phyloP scores from a whole-genome alignment of 2,329 filamentous ascomycete genomes.

The Exophiala spinifera region DNA sequence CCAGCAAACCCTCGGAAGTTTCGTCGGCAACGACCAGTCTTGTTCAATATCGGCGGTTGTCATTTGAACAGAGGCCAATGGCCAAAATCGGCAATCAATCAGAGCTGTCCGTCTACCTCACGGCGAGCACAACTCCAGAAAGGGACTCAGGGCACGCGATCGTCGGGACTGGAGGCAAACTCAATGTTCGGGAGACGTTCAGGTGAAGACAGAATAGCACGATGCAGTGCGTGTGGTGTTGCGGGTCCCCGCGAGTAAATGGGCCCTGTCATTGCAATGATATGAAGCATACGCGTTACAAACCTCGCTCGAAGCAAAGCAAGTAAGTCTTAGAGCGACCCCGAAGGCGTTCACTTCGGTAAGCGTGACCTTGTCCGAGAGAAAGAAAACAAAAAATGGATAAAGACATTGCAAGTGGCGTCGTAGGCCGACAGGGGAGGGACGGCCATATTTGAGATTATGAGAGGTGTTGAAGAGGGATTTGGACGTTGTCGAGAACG shows the following conservation, averaged over 20 bases:
- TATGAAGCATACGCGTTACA: slow-evolving; percentile 31
- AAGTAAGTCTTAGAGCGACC: no score
- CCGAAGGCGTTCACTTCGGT: no score
- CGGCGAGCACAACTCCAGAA: slow-evolving; percentile 46
- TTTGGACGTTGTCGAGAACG: no score
- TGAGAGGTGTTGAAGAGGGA: no score
- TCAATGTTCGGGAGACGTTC: slow-evolving; percentile 48
- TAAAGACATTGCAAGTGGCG: no score
- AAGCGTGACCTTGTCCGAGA: no score
- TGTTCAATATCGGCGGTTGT: slow-evolving; percentile 20
- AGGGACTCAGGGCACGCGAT: slow-evolving; percentile 36
- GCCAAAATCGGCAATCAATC: slow-evolving; percentile 55
- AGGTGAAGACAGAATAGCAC: slow-evolving; percentile 44
- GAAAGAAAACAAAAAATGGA: no score
- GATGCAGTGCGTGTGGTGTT: slow-evolving; percentile 48
- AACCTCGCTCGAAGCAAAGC: neutral
- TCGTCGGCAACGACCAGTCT: slow-evolving; percentile 29
- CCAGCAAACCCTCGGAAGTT: slow-evolving; percentile 50
- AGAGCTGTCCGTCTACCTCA: slow-evolving; percentile 40
- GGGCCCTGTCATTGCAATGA: slow-evolving; percentile 35
- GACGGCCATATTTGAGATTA: no score
- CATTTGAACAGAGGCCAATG: slow-evolving; percentile 49
- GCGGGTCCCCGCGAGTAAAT: slow-evolving; percentile 36
- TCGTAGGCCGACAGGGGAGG: no score
- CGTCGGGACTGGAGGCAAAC: slow-evolving; percentile 49